Conservation (phyloP, 2,329 filamentous ascomycete genomes). For the Hymenoscyphus albidus region DNA sequence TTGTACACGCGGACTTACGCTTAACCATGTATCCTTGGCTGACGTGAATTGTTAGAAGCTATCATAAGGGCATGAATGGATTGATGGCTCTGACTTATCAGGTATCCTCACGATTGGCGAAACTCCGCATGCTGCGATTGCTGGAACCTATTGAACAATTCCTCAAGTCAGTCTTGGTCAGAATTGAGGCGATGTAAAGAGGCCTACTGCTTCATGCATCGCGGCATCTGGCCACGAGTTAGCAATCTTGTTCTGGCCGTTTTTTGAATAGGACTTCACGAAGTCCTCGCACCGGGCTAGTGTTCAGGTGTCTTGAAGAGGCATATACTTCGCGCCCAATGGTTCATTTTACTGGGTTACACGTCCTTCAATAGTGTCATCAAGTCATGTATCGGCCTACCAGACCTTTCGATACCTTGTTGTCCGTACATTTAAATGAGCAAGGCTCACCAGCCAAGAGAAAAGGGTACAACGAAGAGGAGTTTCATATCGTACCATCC, state of each 20-base stretch:
- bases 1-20: slow-evolving; percentile 38
- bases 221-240: slow-evolving; percentile 35
- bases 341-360: too few species aligned
- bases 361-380: too few species aligned
- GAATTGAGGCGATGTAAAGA: neutral
- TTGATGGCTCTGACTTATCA: slow-evolving; percentile 37
- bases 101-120: slow-evolving; percentile 56
- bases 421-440: neutral
- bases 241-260: neutral
- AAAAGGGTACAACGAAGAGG: neutral
- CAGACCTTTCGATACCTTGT: neutral
- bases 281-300: neutral
- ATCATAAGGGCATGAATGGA: too few species aligned
- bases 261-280: neutral
- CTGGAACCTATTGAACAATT: slow-evolving; percentile 34
- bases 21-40: slow-evolving; percentile 53
- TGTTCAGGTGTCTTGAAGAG: neutral
- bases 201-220: slow-evolving; percentile 52
- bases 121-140: slow-evolving; percentile 51
- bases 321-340: neutral
- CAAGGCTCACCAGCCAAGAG: neutral
- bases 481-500: slow-evolving; percentile 39
- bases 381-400: neutral
- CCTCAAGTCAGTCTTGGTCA: neutral
- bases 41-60: too few species aligned